phyloP scores from a whole-genome alignment of 257 asterid genomes.

The Pogostemon cablin region DNA sequence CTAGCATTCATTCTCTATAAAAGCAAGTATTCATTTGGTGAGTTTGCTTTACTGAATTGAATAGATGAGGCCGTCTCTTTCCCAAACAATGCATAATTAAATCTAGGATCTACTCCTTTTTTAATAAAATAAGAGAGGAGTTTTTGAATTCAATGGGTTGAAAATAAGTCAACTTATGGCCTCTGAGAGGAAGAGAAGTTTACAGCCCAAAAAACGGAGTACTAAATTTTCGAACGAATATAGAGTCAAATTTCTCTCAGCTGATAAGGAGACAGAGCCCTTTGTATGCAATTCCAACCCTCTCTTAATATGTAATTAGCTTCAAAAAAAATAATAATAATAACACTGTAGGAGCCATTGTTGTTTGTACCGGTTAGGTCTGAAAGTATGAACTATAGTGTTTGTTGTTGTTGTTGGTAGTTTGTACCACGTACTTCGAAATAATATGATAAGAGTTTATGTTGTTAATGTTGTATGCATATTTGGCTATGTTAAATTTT shows the following conservation, averaged over 20 bases:
- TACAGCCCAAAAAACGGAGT: background rate
- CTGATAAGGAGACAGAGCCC: background rate
- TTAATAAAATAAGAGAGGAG: background rate
- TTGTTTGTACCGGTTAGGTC: constrained; percentile 8
- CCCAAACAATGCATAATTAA: background rate
- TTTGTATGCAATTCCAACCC: constrained; percentile 2
- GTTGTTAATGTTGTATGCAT: background rate
- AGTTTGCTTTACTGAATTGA: constrained; percentile 28
- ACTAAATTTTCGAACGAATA: background rate
- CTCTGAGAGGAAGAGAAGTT: constrained; percentile 5
- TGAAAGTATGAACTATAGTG: background rate
- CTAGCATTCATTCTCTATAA: constrained; percentile 33
- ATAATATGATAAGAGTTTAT: background rate
- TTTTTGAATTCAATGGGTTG: background rate
- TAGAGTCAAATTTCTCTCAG: constrained; percentile 1
- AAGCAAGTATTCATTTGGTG: constrained; percentile 26
- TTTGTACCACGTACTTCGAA: too few relatives aligned
- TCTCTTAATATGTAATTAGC: background rate
- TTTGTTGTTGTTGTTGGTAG: too few relatives aligned
- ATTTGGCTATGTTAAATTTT: background rate
- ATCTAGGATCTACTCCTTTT: background rate
- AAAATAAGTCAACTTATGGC: background rate
- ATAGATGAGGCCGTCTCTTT: background rate
- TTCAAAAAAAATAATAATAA: background rate
- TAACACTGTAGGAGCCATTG: background rate